phyloP scores from a whole-genome alignment of 495 filamentous ascomycete genomes.

The Neurospora sp. region DNA sequence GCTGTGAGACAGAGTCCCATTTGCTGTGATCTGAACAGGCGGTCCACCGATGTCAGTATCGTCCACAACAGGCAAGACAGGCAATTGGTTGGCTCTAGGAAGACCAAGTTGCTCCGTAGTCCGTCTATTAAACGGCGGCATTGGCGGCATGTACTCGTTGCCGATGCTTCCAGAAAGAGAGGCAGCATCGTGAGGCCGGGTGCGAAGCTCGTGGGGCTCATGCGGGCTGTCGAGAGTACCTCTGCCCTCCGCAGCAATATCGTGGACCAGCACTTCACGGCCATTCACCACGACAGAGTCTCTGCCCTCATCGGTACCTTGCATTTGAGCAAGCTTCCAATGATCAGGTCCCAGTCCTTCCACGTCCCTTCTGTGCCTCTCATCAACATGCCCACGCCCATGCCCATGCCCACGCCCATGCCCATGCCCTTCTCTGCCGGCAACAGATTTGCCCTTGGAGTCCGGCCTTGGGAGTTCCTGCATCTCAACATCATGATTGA shows the following conservation, averaged over 20 bases:
- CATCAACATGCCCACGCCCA: conserved; percentile 31
- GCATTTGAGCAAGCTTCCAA: conserved; percentile 46
- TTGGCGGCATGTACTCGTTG: conserved; percentile 40
- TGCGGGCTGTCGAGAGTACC: conserved; percentile 43
- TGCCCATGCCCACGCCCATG: background rate
- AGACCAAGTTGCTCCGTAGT: conserved; percentile 49
- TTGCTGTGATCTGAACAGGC: conserved; percentile 33
- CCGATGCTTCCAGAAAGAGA: conserved; percentile 16
- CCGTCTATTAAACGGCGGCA: conserved; percentile 35
- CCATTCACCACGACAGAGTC: conserved; percentile 55
- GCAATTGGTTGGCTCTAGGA: conserved; percentile 52
- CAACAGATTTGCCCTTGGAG: conserved; percentile 29
- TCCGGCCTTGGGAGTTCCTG: conserved; percentile 55
- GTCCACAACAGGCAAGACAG: conserved; percentile 53
- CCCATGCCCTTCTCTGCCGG: background rate
- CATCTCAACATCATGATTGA: conserved; percentile 77
- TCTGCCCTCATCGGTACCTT: conserved; percentile 47
- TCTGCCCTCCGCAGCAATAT: conserved; percentile 50
- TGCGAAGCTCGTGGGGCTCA: conserved; percentile 18
- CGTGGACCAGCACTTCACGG: conserved; percentile 55
- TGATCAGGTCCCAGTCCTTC: conserved; percentile 66
- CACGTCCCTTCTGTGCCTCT: conserved; percentile 62
- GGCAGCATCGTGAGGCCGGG: conserved; percentile 6
- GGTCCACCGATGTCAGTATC: conserved; percentile 77
- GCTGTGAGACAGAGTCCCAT: conserved; percentile 29